Conservation (phyloP, 805 yeast genomes). For the Wickerhamomyces chaumierensis region DNA sequence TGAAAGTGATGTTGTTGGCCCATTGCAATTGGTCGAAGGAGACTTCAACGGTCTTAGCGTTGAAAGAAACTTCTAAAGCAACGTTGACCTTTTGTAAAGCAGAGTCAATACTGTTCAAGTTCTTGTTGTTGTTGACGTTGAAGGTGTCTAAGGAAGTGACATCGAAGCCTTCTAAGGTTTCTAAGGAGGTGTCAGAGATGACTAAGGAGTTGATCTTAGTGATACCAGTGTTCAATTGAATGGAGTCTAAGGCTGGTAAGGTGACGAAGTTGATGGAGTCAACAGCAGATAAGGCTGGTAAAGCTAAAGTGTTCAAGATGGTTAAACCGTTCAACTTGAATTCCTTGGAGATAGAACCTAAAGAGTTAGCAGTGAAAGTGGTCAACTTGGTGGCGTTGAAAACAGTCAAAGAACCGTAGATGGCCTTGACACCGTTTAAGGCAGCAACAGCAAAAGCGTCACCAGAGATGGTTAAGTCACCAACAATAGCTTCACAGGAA, state of each 20-base stretch:
- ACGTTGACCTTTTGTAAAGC: constrained; percentile 65
- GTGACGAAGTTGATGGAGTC: constrained; percentile 75
- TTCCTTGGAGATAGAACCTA: constrained; percentile 64
- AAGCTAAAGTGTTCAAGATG: constrained; percentile 51
- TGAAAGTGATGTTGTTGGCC: constrained; percentile 85
- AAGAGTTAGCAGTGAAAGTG: constrained; percentile 66
- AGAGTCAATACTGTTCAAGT: constrained; percentile 62
- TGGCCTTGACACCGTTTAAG: constrained; percentile 62
- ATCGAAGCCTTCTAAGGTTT: constrained; percentile 55
- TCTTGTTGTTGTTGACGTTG: constrained; percentile 85
- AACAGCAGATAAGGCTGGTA: constrained; percentile 72
- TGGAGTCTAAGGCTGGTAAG: constrained; percentile 67
- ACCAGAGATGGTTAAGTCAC: constrained; percentile 66
- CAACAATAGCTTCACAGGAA: constrained; percentile 69
- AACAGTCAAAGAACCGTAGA: constrained; percentile 67
- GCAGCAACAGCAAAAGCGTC: constrained; percentile 43
- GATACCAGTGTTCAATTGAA: constrained; percentile 63
- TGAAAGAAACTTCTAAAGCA: constrained; percentile 70
- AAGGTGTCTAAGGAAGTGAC: constrained; percentile 36
- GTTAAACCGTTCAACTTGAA: constrained; percentile 56
- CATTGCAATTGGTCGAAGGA: constrained; percentile 57
- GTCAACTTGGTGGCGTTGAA: constrained; percentile 53
- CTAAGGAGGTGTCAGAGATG: constrained; percentile 66
- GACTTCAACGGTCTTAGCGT: constrained; percentile 68
- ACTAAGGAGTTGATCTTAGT: constrained; percentile 59